phyloP scores from a whole-genome alignment of 768 basidiomycete species.

The Exidia glandulosa region DNA sequence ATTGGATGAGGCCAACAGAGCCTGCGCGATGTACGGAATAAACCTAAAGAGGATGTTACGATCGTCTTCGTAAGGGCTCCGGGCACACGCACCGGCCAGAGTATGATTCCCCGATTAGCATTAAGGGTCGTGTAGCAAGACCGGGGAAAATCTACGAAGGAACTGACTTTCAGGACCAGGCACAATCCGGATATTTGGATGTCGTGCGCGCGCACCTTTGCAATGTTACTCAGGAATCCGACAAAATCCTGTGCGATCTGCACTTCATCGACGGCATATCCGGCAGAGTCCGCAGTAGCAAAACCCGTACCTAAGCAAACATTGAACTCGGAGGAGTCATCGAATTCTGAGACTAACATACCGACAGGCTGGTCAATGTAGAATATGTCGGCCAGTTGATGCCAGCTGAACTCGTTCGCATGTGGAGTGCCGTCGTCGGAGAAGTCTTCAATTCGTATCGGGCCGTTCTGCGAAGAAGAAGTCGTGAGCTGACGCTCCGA shows the following conservation, averaged over 20 bases:
- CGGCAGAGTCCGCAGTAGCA: background rate
- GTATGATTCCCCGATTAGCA: constrained; percentile 66
- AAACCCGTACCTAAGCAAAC: background rate
- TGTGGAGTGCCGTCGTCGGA: background rate
- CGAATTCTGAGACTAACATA: background rate
- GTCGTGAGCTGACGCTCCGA: background rate
- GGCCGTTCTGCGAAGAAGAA: background rate
- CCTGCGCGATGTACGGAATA: constrained; percentile 66
- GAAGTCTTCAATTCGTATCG: background rate
- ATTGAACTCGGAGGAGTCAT: background rate
- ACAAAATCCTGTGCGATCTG: constrained; percentile 50
- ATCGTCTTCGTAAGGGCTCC: too few relatives aligned
- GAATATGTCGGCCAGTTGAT: background rate
- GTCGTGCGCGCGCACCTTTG: constrained; percentile 34
- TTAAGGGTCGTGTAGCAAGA: constrained; percentile 52
- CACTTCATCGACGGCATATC: constrained; percentile 34
- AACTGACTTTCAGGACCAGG: too few relatives aligned
- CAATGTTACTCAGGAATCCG: constrained; percentile 59
- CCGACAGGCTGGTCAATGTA: constrained; percentile 1
- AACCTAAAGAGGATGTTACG: constrained; percentile 38
- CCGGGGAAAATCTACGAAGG: constrained; percentile 36
- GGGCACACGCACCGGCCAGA: constrained; percentile 33
- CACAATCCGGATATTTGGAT: background rate
- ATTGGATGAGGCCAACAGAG: constrained; percentile 48
- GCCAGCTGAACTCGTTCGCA: background rate